Evolutionary conservation across 129 eudicot genomes (phyloP).

Genomic region (Lonicera japonica): DNA sequence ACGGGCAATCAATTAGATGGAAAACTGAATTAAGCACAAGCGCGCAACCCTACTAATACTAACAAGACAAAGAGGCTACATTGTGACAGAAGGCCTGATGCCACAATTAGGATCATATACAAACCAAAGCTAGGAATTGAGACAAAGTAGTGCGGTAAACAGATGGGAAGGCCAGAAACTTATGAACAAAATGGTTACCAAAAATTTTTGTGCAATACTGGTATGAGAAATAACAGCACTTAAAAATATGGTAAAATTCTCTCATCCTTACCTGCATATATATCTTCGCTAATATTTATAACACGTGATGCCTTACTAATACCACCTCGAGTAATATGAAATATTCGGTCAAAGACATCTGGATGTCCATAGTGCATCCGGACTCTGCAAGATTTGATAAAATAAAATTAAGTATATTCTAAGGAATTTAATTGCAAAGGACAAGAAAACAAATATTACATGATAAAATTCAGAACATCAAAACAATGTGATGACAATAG

Average conservation of each 20-base stretch:
- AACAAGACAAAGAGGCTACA: no score
- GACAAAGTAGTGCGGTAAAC: no score
- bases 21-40: no score
- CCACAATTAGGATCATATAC: no score
- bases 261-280: slow-evolving; percentile 56
- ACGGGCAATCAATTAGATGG: no score
- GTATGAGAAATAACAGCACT: background rate
- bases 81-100: no score
- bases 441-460: background rate
- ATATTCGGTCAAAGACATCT: slow-evolving; percentile 91
- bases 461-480: no score
- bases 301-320: slow-evolving; percentile 98
- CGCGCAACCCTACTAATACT: no score
- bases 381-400: slow-evolving; percentile 53
- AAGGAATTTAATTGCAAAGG: no score
- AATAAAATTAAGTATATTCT: background rate
- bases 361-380: slow-evolving; percentile 99
- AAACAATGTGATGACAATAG: background rate
- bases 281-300: slow-evolving; percentile 92
- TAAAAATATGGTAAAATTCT: background rate
- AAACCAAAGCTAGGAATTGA: no score
- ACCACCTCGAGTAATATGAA: slow-evolving; percentile 95
- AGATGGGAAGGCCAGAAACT: no score
- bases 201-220: background rate
- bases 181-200: no score